phyloP scores from a whole-genome alignment of 768 basidiomycete genomes.

The Boletellus sp. region DNA sequence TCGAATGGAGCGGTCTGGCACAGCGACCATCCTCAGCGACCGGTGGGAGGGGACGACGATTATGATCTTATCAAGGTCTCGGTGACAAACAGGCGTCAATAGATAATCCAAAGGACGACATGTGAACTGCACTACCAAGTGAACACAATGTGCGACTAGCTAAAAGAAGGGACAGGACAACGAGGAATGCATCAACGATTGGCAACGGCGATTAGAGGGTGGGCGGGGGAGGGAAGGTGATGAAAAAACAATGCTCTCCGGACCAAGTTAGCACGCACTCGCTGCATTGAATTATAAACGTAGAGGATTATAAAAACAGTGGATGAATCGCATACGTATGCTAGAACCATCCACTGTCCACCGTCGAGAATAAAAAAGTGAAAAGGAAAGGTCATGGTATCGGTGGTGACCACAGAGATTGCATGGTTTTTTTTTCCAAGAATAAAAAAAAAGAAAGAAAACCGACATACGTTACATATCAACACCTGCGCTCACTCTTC shows the following conservation, averaged over 20 bases:
- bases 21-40: constrained; percentile 11
- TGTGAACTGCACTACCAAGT: constrained; percentile 16
- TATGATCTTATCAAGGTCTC: constrained; percentile 8
- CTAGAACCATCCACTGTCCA: constrained; percentile 11
- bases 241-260: constrained; percentile 1
- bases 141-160: background rate
- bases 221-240: constrained; percentile 1
- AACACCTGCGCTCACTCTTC: constrained; percentile 27
- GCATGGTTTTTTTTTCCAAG: background rate
- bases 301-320: background rate
- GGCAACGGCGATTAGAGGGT: constrained; percentile 25
- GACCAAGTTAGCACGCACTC: constrained; percentile 11
- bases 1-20: constrained; percentile 74
- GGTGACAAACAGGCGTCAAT: background rate
- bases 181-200: constrained; percentile 22
- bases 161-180: constrained; percentile 21
- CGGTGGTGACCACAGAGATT: constrained; percentile 20
- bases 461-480: constrained; percentile 21
- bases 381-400: constrained; percentile 19
- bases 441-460: background rate
- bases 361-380: constrained; percentile 4
- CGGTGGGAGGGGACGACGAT: background rate
- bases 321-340: constrained; percentile 1
- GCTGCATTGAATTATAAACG: constrained; percentile 1
- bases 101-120: constrained; percentile 20